Evolutionary conservation across 176 grass and related monocot species (phyloP).

Genomic region (Musa troglodytarum): DNA sequence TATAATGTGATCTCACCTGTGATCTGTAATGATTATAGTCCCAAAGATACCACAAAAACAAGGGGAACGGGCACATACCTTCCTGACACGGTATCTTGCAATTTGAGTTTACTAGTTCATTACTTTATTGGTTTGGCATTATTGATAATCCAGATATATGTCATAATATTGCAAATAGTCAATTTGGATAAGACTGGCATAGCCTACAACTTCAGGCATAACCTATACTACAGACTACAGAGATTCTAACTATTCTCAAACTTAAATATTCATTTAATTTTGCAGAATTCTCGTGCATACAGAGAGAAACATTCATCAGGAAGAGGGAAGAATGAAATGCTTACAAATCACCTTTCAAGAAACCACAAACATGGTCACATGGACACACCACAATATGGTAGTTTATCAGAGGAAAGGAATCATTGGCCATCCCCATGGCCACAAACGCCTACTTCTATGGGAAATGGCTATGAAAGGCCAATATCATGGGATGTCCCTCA

Average conservation of each 20-base stretch:
- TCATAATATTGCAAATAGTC: background rate
- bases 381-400: conserved; percentile 29
- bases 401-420: conserved; percentile 27
- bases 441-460: conserved; percentile 20
- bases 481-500: conserved; percentile 21
- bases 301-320: conserved; percentile 34
- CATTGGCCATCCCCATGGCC: conserved; percentile 24
- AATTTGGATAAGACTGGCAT: too few species aligned
- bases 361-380: conserved; percentile 18
- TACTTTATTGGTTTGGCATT: too few species aligned
- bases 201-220: too few species aligned
- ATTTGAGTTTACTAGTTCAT: background rate
- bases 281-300: conserved; percentile 36
- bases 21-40: conserved; percentile 28
- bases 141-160: background rate
- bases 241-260: background rate
- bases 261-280: conserved; percentile 12
- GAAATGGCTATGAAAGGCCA: conserved; percentile 37
- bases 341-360: conserved; percentile 34
- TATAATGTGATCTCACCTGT: conserved; percentile 44
- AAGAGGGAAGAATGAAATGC: conserved; percentile 40
- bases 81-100: conserved; percentile 44
- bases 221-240: background rate
- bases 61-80: conserved; percentile 89
- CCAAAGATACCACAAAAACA: conserved; percentile 44